Conservation (phyloP, 495 filamentous ascomycete genomes). For the Rostrohypoxylon terebratum region DNA sequence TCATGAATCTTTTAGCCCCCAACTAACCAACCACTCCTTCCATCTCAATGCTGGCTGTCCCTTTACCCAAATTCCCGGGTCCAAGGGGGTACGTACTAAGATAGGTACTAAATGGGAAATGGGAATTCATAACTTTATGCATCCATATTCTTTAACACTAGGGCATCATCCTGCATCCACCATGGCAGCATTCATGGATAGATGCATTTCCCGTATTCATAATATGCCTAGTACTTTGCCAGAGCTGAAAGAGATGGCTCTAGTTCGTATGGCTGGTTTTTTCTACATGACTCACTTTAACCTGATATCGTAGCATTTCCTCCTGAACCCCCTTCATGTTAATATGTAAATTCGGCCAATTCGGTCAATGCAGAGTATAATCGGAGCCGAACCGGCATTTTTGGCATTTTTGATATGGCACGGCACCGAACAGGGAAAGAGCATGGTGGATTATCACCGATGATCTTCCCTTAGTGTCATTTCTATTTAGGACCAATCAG, state of each 20-base stretch:
- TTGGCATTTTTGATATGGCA: slow-evolving; percentile 4
- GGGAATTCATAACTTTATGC: slow-evolving; percentile 25
- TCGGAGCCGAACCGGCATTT: slow-evolving; percentile 45
- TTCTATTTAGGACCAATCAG: slow-evolving; percentile 24
- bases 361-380: slow-evolving; percentile 32
- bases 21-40: not conserved
- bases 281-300: not conserved
- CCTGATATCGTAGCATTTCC: not conserved
- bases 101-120: no score
- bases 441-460: slow-evolving; percentile 28
- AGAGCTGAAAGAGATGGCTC: not conserved
- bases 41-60: not conserved
- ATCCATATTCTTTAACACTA: not conserved
- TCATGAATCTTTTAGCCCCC: slow-evolving; percentile 12
- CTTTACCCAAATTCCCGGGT: slow-evolving; percentile 32
- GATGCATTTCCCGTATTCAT: not conserved
- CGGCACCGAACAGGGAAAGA: slow-evolving; percentile 25
- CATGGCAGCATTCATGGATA: no score
- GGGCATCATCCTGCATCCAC: not conserved
- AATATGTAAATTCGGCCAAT: slow-evolving; percentile 16
- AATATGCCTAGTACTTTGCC: not conserved
- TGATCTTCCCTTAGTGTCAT: slow-evolving; percentile 22
- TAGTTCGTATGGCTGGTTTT: not conserved
- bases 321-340: not conserved
- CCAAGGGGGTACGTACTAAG: not conserved